These are phyloP conservation scores for Amylocarpus encephaloides DNA, from an alignment of 2,329 filamentous ascomycete genomes.

Conservation along the genomic window DNA sequence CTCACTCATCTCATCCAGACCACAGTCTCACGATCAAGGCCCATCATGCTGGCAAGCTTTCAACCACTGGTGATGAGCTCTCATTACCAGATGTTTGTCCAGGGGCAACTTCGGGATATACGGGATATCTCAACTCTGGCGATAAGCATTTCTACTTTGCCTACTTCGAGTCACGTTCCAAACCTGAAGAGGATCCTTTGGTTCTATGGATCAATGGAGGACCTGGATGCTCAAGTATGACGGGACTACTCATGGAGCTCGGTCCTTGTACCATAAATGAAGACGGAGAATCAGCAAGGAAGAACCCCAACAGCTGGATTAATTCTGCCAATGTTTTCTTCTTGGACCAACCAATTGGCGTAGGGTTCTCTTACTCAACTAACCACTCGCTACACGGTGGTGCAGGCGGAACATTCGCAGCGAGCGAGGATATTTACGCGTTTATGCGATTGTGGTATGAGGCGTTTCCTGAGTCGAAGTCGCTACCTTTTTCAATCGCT, in stretches of 20 bases:
- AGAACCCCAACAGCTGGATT: slow-evolving; percentile 36
- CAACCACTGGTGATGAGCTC: slow-evolving; percentile 4
- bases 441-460: slow-evolving; percentile 26
- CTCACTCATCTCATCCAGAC: slow-evolving; percentile 19
- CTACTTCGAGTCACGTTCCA: slow-evolving; percentile 19
- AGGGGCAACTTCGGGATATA: slow-evolving; percentile 20
- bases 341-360: slow-evolving; percentile 34
- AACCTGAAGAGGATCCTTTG: slow-evolving; percentile 12
- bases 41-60: slow-evolving; percentile 6
- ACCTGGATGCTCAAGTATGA: slow-evolving; percentile 36
- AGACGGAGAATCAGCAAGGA: slow-evolving; percentile 31
- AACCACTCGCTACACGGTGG: slow-evolving; percentile 15
- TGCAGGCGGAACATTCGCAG: slow-evolving; percentile 16
- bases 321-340: slow-evolving; percentile 35
- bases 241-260: slow-evolving; percentile 38
- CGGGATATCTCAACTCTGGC: slow-evolving; percentile 19
- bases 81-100: slow-evolving; percentile 17
- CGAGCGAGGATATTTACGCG: slow-evolving; percentile 22
- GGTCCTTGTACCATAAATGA: slow-evolving; percentile 41
- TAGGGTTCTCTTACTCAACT: slow-evolving; percentile 34
- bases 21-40: slow-evolving; percentile 19
- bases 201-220: slow-evolving; percentile 33
- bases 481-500: slow-evolving; percentile 36
- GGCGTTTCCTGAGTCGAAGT: slow-evolving; percentile 38
- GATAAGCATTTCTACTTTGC: slow-evolving; percentile 21